Percentiles rank a stretch among this genome's conserved stretches.
Evolutionary conservation across 1,284 basidiomycete species (phyloP).

Genomic region (Naganishia cerealis): DNA sequence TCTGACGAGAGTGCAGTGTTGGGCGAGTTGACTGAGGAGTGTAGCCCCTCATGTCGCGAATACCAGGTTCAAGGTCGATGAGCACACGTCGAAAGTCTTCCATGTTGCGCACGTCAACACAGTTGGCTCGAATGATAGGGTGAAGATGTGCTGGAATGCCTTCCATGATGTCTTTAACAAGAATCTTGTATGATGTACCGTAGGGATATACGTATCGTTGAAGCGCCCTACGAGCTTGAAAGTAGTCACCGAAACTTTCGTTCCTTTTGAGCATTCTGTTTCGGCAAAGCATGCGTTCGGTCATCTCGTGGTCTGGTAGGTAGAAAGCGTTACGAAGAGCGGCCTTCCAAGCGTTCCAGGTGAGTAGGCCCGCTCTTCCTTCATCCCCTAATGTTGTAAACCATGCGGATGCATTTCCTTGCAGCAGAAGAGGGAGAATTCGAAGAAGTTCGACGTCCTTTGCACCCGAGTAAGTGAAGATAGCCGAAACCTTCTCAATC

Average conservation of each 20-base stretch:
- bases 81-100: no score
- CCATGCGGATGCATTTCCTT: constrained; percentile 23
- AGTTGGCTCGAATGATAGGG: constrained; percentile 15
- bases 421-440: constrained; percentile 17
- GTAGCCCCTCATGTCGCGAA: neutral
- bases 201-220: constrained; percentile 27
- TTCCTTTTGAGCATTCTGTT: constrained; percentile 6
- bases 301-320: constrained; percentile 17
- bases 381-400: constrained; percentile 15
- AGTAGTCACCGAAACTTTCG: constrained; percentile 27
- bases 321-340: no score
- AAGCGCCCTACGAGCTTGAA: constrained; percentile 11
- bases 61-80: constrained; percentile 2
- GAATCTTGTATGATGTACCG: constrained; percentile 9
- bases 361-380: constrained; percentile 1
- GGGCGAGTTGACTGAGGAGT: neutral
- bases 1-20: neutral
- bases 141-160: constrained; percentile 10
- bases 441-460: constrained; percentile 15
- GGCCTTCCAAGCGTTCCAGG: constrained; percentile 24
- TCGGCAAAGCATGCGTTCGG: constrained; percentile 6
- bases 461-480: no score
- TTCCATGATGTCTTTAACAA: no score
- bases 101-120: neutral
- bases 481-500: constrained; percentile 27